Evolutionary conservation across 177 flowering plant species (phyloP), one percentile per base, ranked within the genome.

Genomic region (Vitis hybrid): DNA sequence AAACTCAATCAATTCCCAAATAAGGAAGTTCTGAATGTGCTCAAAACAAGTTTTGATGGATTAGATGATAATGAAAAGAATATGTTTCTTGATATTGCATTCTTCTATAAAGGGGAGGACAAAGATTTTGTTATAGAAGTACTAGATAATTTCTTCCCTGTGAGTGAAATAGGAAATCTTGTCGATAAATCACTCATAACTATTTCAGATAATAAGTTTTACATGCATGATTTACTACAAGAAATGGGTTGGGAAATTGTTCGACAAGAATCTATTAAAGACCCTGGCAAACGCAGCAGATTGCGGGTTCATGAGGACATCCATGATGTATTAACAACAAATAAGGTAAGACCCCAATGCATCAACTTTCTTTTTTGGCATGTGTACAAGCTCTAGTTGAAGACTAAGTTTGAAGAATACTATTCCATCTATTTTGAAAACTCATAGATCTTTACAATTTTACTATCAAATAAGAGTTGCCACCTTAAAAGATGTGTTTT

Each of bases 51-150:
- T 22, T 74, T 12, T 65, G 73, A 74, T 26, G 66, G 60, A 21
- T 13, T 69, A 18, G 59, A 65, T 18, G 73, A 56, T 45, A 2
- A n/a, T 3, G 66, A 74, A n/a, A 45, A 74, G 56, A 19, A 74
- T 1, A 14, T 71, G 51, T 78, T 78, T 39, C 73, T 78, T 2
- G 69, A 78, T 53, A 74, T 78, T 57, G 73, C 75, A 1, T 74
- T 66, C 48, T 69, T 74, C 53, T 68, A 74, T 22, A 55, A 39
- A 2, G 75, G 75, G 14, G 26, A 21, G 51, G 58, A 68, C 6
- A 68, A 49, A 68, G 53, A 60, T 5, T 26, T 21, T 18, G 57
- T 53, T 1, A 3, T 15, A 2, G 64, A n/a, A 8, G 63, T 66
- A 7, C 48, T 71, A 12, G 56, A 63, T 31, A 10, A 16, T 39